Evolutionary conservation across 306 rosid genomes (phyloP), one percentile per base, ranked within the genome.

Genomic region (Trichosanthes cucumerina): DNA sequence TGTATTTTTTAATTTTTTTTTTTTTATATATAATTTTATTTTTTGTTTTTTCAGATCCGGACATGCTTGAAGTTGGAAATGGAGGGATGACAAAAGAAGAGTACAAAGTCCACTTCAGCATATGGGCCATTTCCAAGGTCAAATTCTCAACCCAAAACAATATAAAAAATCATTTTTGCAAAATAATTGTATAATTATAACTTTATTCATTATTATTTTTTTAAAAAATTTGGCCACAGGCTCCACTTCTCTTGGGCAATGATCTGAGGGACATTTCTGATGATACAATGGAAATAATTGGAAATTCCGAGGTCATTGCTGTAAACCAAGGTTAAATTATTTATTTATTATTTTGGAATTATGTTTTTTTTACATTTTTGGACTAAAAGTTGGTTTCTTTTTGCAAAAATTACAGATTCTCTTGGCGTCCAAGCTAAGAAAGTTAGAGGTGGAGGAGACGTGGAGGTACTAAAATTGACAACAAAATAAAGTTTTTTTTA

Each of bases 71-170:
- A 79, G 93, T 91, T 69, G 97, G 98, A 74, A 93, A 93, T 76
- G 98, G 98, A 84, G 93, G 98, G 52, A 93, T 91, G 98, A 90
- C 86, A 9, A 89, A 80, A 64, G 78, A 89, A 78, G 98, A 90
- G 86, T 91, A 91, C 79, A 82, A 86, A 78, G 97, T 91, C 76
- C 98, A 93, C 83, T 93, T 93, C 83, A 93, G 97, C 86, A 57
- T 93, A 63, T 91, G 97, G 98, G 93, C 97, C 50, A 84, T 93
- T 83, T 93, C 98, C 72, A 93, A 93, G 97, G 98, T 90, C 76
- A 60, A 3, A 21, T 57, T 13, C 28, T 56, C 12, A 19, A 28
- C 60, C 56, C 24, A 54, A 7, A 21, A 8, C 4, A 54, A 19
- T 54, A 54, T 6, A 2, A 19, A 54, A 7, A 19, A 54, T 19